These are phyloP conservation scores for Aurinia saxatilis DNA, from an alignment of 345 rosid genomes.

Conservation along the genomic window DNA sequence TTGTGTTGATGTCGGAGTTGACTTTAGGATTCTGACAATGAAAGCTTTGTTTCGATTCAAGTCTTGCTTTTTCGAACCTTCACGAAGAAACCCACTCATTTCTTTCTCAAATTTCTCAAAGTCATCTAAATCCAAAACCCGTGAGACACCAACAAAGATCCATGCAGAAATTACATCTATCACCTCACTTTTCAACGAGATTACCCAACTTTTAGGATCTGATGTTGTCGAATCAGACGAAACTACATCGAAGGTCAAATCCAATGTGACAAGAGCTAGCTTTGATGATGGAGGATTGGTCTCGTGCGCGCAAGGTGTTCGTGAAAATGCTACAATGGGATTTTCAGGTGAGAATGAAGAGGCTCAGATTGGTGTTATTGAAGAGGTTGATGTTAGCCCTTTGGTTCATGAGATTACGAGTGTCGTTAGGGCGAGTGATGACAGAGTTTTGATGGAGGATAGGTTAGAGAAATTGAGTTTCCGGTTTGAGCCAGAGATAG, in stretches of 20 bases:
- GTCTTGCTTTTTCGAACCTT: neutral
- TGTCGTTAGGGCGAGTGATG: slow-evolving; percentile 41
- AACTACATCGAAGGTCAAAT: slow-evolving; percentile 23
- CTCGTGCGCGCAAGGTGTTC: slow-evolving; percentile 36
- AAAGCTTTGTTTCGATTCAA: slow-evolving; percentile 24
- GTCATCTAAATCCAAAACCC: slow-evolving; percentile 29
- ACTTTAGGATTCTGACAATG: slow-evolving; percentile 4
- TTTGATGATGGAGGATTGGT: neutral
- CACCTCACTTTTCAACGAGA: slow-evolving; percentile 51
- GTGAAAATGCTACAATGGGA: slow-evolving; percentile 38
- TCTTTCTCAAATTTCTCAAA: slow-evolving; percentile 35
- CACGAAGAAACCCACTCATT: neutral
- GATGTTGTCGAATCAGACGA: slow-evolving; percentile 26
- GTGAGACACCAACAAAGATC: slow-evolving; percentile 21
- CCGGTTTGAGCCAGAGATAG: slow-evolving; percentile 44
- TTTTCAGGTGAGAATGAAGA: slow-evolving; percentile 1
- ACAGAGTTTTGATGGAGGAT: slow-evolving; percentile 49
- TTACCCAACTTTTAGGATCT: slow-evolving; percentile 47
- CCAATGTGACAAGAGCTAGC: neutral
- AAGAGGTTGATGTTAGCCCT: slow-evolving; percentile 39
- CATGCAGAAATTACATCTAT: slow-evolving; percentile 26
- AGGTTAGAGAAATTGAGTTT: slow-evolving; percentile 39
- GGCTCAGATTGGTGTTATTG: slow-evolving; percentile 3
- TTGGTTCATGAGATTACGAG: slow-evolving; percentile 47
- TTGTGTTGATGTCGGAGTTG: neutral